Conservation (phyloP, 1,139 yeast species). For the Hansenula lynferdii region DNA sequence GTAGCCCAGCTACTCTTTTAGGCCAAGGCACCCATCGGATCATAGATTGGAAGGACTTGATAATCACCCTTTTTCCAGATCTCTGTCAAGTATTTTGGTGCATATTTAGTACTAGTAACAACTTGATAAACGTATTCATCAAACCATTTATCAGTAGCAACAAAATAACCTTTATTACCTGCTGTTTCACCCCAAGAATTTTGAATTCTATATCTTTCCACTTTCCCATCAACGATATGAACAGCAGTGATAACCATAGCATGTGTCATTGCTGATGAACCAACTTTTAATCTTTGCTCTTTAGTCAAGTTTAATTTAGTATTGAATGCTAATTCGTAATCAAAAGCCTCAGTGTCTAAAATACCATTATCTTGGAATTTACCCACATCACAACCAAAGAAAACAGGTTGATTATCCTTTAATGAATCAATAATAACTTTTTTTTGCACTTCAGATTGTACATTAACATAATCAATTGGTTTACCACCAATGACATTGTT, state of each 20-base stretch:
- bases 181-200: constrained; percentile 78
- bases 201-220: constrained; percentile 76
- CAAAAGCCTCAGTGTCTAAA: constrained; percentile 64
- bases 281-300: constrained; percentile 50
- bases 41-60: constrained; percentile 65
- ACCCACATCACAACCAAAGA: constrained; percentile 82
- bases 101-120: constrained; percentile 56
- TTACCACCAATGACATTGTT: constrained; percentile 68
- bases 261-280: constrained; percentile 72
- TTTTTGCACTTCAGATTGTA: constrained; percentile 51
- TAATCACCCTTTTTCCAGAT: constrained; percentile 37
- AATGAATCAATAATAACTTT: constrained; percentile 58
- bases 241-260: constrained; percentile 81
- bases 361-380: constrained; percentile 60
- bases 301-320: constrained; percentile 51
- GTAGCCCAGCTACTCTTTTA: neutral
- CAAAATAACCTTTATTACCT: constrained; percentile 69
- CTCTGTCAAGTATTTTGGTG: constrained; percentile 42
- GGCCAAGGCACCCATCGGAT: constrained; percentile 85
- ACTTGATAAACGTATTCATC: constrained; percentile 78
- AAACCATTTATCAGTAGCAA: constrained; percentile 79
- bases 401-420: constrained; percentile 66
- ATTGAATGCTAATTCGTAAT: constrained; percentile 52
- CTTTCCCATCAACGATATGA: constrained; percentile 52
- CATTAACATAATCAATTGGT: constrained; percentile 64